Base-by-base conservation (phyloP, 1,139 yeast genomes). In the Protomyces inundatus region DNA sequence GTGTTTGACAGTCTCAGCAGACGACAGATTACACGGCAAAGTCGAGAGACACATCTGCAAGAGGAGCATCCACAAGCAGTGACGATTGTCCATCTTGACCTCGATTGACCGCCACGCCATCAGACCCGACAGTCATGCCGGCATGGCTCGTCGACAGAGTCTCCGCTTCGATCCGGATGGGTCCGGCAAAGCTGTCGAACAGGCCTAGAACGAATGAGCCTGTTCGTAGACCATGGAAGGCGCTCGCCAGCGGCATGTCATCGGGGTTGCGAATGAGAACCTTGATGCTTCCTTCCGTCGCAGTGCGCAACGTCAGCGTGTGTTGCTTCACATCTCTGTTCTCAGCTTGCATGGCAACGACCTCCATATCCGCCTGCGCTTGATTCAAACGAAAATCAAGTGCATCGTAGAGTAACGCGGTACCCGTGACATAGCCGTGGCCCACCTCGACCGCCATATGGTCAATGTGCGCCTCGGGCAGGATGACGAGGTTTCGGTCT, bases 361-460 rank as follows among this genome's bases (percentile, higher is more conserved):
- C 12, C 33, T 57, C 61, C 16, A 51, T 48, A 12, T 57, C 55
- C 16, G 36, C 45, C 55, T 57, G 55, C 10, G 61, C 61, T 14
- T 37, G 55, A n/a, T 14, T 16, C 9, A 37, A 32, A 10, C 36
- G 34, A 23, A 57, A 12, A 6, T 10, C 32, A 50, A 57, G 33
- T 9, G 55, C 32, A 32, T 57, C 51, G 40, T 57, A 57, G n/a
- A 57, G 48, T 16, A 57, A 12, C 7, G 50, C 50, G 48, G 61
- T 57, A 46, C 61, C 61, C n/a, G 37, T 30, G 32, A 57, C 55
- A 37, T n/a, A 57, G 10, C 61, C 61, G 10, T 39, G 23, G 32
- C 10, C 10, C 4, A 57, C 50, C 1, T 33, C 16, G 23, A 48
- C 51, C 33, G 12, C 12, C 6, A 50, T 46, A 34, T 51, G 48